Percentiles rank a stretch among this genome's conserved stretches.
Evolutionary conservation across 345 rosid genomes (phyloP).

Genomic region (Hibiscus trionum): DNA sequence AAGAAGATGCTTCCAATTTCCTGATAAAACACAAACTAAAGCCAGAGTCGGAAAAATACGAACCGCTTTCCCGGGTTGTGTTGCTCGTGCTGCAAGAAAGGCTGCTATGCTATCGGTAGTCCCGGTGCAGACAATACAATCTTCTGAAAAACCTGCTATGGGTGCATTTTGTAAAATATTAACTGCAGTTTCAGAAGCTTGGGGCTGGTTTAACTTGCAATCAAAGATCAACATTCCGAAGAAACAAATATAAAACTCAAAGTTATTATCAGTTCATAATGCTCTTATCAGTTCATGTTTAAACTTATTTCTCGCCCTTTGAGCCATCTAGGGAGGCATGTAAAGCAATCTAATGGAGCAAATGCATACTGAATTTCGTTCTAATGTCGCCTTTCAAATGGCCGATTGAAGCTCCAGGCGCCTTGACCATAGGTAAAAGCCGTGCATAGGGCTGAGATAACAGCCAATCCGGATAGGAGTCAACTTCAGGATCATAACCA

Average conservation of each 20-base stretch:
- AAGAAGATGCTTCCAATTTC: neutral
- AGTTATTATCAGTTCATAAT: neutral
- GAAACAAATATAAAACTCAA: neutral
- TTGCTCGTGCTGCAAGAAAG: constrained; percentile 87
- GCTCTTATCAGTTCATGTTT: neutral
- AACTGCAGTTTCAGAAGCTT: constrained; percentile 5
- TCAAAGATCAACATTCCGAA: neutral
- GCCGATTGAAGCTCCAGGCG: constrained; percentile 75
- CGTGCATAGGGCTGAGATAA: constrained; percentile 70
- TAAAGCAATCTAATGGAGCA: constrained; percentile 1
- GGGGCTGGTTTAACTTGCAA: neutral
- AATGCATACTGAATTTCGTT: constrained; percentile 42
- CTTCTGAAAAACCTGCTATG: constrained; percentile 64
- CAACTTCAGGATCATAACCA: constrained; percentile 89
- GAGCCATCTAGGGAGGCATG: neutral
- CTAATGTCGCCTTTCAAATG: constrained; percentile 47
- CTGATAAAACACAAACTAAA: constrained; percentile 6
- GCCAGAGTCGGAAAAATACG: constrained; percentile 19
- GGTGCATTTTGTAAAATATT: constrained; percentile 3
- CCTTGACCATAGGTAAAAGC: constrained; percentile 59
- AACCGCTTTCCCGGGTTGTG: constrained; percentile 80
- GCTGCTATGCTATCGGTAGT: constrained; percentile 97
- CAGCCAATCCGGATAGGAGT: constrained; percentile 81
- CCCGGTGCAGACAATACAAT: constrained; percentile 71
- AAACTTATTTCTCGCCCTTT: neutral